These are phyloP conservation scores for Ustilago crameri DNA, from an alignment of 1,284 basidiomycete species.

Conservation along the genomic window DNA sequence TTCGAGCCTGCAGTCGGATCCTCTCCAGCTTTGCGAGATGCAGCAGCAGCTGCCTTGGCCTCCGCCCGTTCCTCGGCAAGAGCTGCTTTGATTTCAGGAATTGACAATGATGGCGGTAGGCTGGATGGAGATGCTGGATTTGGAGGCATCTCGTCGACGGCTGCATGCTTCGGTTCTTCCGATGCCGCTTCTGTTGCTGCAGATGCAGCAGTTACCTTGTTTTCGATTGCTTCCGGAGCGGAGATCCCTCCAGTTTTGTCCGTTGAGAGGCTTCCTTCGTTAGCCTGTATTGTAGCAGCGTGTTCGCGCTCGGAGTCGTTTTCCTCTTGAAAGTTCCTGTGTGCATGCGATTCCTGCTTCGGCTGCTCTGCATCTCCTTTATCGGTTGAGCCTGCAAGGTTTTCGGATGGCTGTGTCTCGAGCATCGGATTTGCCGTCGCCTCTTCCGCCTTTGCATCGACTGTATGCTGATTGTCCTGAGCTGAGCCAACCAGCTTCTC, in stretches of 20 bases:
- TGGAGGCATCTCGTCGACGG: neutral
- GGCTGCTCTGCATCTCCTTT: too few relatives aligned
- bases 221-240: neutral
- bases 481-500: too few relatives aligned
- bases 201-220: neutral
- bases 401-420: too few relatives aligned
- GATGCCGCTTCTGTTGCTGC: neutral
- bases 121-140: constrained; percentile 14
- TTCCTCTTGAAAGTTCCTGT: too few relatives aligned
- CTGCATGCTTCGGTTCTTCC: neutral
- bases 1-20: neutral
- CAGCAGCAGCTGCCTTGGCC: constrained; percentile 30
- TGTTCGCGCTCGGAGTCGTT: too few relatives aligned
- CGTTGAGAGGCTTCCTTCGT: neutral
- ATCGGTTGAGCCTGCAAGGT: too few relatives aligned
- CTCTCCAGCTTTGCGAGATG: constrained; percentile 3
- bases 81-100: constrained; percentile 44
- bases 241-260: neutral
- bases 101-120: constrained; percentile 40
- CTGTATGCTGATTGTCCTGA: too few relatives aligned
- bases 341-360: too few relatives aligned
- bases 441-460: too few relatives aligned
- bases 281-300: too few relatives aligned
- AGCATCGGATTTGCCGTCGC: too few relatives aligned
- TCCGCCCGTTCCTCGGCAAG: constrained; percentile 39